These are phyloP conservation scores for Colletotrichum zoysiae DNA, from an alignment of 2,329 filamentous ascomycete species.

Conservation along the genomic window DNA sequence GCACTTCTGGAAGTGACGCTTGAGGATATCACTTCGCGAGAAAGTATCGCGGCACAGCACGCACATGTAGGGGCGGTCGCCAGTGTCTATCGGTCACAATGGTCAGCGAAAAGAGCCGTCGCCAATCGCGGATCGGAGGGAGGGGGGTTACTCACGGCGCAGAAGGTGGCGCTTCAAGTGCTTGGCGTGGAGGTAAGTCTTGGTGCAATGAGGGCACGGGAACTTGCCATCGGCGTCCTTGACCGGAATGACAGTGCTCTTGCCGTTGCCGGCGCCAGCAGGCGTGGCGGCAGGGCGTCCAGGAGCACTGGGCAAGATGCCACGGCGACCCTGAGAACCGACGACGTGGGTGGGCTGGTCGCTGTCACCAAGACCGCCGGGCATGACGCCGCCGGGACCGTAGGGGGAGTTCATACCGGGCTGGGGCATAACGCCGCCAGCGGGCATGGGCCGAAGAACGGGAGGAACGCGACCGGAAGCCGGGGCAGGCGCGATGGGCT, in stretches of 20 bases:
- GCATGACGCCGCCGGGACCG: constrained; percentile 68
- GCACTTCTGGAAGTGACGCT: constrained; percentile 99
- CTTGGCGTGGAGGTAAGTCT: constrained; percentile 97
- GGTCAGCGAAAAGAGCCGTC: constrained; percentile 38
- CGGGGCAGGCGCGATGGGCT: constrained; percentile 81
- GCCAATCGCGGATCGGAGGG: constrained; percentile 16
- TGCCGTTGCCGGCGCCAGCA: constrained; percentile 75
- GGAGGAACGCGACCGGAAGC: constrained; percentile 68
- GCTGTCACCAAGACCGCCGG: constrained; percentile 66
- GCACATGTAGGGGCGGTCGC: constrained; percentile 98
- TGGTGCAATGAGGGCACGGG: constrained; percentile 97
- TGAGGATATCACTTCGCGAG: constrained; percentile 96
- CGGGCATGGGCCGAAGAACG: constrained; percentile 77
- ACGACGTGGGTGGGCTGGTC: constrained; percentile 90
- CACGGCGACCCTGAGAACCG: constrained; percentile 91
- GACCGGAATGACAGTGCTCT: constrained; percentile 87
- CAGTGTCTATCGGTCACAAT: constrained; percentile 77
- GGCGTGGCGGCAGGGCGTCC: constrained; percentile 84
- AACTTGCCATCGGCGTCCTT: constrained; percentile 99
- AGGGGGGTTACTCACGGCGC: constrained; percentile 79
- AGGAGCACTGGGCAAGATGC: constrained; percentile 91
- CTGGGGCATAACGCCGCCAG: constrained; percentile 73
- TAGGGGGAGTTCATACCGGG: constrained; percentile 71
- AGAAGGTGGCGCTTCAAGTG: constrained; percentile 96
- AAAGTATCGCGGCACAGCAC: constrained; percentile 98